Base-by-base conservation (phyloP, 495 filamentous ascomycete genomes). In the Xylaria nigripes region DNA sequence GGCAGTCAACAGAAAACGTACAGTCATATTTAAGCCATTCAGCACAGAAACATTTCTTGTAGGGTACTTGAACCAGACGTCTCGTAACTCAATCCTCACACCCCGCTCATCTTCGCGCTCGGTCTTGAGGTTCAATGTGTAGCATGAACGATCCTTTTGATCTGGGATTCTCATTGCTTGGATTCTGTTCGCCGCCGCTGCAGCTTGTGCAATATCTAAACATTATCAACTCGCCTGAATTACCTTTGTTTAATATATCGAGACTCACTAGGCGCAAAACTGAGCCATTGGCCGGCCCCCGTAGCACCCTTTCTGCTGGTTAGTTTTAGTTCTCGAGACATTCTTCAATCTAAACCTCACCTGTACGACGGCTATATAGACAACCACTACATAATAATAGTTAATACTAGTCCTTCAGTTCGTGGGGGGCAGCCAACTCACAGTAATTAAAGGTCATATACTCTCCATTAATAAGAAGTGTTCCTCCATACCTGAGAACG, bases 51-150 rank as follows among this genome's bases (percentile, higher is more conserved):
- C 65, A 13, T 80, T 70, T 18, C 79, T 68, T 0, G 76, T 80
- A 0, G 79, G 71, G 52, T 87, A 87, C 51, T 64, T 69, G 61
- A 86, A 86, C 53, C 78, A 70, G 3, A 87, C 73, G 30, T 83
- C 68, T 30, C 70, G 61, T 42, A 87, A 70, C 42, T 80, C 74
- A 24, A 86, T 72, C 44, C 70, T 71, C 27, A 76, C 75, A 0
- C 78, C 81, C 41, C 70, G 72, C 6, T 72, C 70, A 3, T 68
- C 62, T n/a, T 72, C 70, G 12, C 63, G 61, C 27, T 70, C 43
- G 10, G 61, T 61, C 0, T 66, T 61, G 29, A 57, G 49, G 38
- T 66, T 62, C 13, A 71, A 52, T 4, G 61, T 60, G 18, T 63
- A 45, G 9, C 64, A 64, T 24, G 44, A 62, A 15, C 56, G 65